Percentiles rank a stretch among this genome's conserved stretches.
phyloP scores from a whole-genome alignment of 2,329 filamentous ascomycete species.

The Sporothrix sp. region DNA sequence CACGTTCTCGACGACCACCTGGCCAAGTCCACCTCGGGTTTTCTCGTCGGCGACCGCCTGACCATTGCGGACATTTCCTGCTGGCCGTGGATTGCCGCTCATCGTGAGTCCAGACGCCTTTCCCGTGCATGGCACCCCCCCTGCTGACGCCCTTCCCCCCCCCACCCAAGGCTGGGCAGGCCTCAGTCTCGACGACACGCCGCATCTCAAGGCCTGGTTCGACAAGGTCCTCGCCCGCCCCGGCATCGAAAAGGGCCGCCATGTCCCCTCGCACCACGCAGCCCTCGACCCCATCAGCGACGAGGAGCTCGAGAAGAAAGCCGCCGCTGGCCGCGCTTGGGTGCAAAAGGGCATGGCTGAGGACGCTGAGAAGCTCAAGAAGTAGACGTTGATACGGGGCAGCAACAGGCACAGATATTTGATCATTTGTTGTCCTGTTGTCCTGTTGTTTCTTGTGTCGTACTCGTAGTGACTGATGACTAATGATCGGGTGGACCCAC shows the following conservation, averaged over 20 bases:
- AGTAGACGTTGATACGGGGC: not conserved
- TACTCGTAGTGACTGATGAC: no score
- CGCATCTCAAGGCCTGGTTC: conserved; percentile 67
- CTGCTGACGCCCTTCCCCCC: not conserved
- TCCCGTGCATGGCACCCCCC: not conserved
- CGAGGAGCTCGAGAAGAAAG: conserved; percentile 43
- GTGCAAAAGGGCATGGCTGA: conserved; percentile 55
- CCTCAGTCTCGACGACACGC: conserved; percentile 65
- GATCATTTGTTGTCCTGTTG: no score
- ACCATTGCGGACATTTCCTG: conserved; percentile 72
- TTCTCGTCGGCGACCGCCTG: conserved; percentile 55
- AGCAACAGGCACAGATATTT: no score
- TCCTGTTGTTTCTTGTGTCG: no score
- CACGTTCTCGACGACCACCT: conserved; percentile 66
- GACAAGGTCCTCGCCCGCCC: conserved; percentile 58
- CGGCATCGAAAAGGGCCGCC: conserved; percentile 61
- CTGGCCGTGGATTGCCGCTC: conserved; percentile 64
- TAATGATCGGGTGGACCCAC: no score
- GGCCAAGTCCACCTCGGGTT: conserved; percentile 43
- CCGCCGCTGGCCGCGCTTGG: conserved; percentile 43
- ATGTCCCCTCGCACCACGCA: conserved; percentile 55
- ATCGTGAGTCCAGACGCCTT: conserved; percentile 29
- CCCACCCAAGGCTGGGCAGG: conserved; percentile 44
- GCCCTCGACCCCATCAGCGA: conserved; percentile 35
- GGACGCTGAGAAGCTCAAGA: conserved; percentile 36